Evolutionary conservation across 257 asterid genomes (phyloP).

Genomic region (Solanum lignicaule): DNA sequence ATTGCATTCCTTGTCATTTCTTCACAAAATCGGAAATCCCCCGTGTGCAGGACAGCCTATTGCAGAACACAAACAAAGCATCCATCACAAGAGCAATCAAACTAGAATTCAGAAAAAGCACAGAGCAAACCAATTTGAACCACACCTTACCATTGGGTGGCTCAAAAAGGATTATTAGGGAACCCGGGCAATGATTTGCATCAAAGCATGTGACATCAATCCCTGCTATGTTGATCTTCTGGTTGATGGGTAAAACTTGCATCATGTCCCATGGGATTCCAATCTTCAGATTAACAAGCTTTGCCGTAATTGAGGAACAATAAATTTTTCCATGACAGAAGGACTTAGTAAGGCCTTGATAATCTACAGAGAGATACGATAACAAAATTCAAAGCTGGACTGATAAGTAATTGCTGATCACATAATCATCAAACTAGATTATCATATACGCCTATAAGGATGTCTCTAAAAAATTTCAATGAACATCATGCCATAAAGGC

Average conservation of each 20-base stretch:
- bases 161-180: constrained; percentile 76
- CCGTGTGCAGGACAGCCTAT: constrained; percentile 90
- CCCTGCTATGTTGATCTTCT: constrained; percentile 71
- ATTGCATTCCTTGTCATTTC: constrained; percentile 44
- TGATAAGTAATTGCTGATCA: background rate
- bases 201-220: constrained; percentile 70
- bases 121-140: background rate
- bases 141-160: constrained; percentile 82
- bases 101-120: background rate
- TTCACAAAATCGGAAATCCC: constrained; percentile 80
- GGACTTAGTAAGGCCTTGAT: constrained; percentile 91
- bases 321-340: constrained; percentile 78
- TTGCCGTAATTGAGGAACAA: constrained; percentile 80
- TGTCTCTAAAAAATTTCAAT: background rate
- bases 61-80: constrained; percentile 3
- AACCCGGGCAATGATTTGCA: constrained; percentile 99
- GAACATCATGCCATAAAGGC: background rate
- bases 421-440: background rate
- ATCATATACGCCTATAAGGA: background rate
- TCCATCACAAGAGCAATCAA: constrained; percentile 4
- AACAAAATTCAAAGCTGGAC: background rate
- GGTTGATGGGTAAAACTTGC: constrained; percentile 74
- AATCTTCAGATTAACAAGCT: constrained; percentile 73
- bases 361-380: constrained; percentile 48
- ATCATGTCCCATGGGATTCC: constrained; percentile 70